These are phyloP conservation scores for Syzygium oleosum DNA, from an alignment of 345 rosid genomes.

Conservation along the genomic window DNA sequence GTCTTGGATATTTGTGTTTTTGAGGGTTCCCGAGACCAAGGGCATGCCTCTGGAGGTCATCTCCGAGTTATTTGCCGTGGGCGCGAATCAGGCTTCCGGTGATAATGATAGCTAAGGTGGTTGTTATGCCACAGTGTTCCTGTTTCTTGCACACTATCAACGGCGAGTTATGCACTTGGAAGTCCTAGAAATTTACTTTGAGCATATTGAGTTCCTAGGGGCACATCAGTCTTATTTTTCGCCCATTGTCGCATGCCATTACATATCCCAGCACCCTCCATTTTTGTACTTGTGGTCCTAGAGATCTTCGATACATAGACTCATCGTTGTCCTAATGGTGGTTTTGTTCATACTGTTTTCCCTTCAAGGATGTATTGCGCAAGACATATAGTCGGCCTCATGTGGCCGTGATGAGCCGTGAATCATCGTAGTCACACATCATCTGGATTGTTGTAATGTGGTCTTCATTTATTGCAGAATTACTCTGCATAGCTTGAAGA, in stretches of 20 bases:
- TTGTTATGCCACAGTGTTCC: background rate
- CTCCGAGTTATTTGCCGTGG: conserved; percentile 31
- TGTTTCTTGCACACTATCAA: background rate
- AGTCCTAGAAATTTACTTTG: background rate
- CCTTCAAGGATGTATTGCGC: background rate
- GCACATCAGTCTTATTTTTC: background rate
- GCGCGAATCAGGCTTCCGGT: background rate
- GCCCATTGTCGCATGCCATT: background rate
- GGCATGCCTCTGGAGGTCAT: conserved; percentile 41
- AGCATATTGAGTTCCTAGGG: background rate
- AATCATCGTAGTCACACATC: background rate
- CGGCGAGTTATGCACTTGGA: background rate
- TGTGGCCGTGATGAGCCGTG: background rate
- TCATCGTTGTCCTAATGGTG: background rate
- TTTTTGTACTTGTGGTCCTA: background rate
- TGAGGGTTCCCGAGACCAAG: conserved; percentile 38
- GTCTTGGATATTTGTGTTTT: conserved; percentile 31
- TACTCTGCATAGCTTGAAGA: background rate
- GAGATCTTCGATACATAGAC: background rate
- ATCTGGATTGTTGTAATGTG: background rate
- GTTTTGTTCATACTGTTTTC: background rate
- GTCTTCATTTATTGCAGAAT: background rate
- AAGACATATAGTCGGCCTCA: background rate
- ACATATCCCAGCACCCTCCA: background rate
- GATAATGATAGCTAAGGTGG: background rate